Evolutionary conservation across 352 stramenopile species (phyloP), one percentile per base, ranked within the genome.

Genomic region (Phytophthora fragariae): DNA sequence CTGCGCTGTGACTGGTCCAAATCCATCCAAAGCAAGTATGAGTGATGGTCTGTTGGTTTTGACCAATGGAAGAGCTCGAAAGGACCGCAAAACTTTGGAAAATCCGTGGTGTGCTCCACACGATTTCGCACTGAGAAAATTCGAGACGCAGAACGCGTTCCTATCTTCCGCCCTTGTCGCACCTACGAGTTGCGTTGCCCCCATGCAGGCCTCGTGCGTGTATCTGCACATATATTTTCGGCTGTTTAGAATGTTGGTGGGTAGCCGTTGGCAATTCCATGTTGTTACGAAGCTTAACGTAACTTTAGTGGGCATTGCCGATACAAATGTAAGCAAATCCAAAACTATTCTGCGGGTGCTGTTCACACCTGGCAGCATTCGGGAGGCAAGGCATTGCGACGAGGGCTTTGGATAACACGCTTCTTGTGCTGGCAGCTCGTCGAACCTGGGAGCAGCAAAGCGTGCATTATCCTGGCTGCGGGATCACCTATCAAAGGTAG

Each of bases 131-230:
- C 24, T 76, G 68, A 76, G 72, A 75, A 63, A 66, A 31, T 64
- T 57, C 37, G 60, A 72, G 21, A 64, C 35, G 33, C 15, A 27
- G 57, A 19, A n/a, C 47, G 31, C 31, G 52, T 56, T 56, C 54
- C 27, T 24, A 70, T 68, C 60, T 73, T 73, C 46, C 57, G n/a
- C 33, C 55, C 56, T 50, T 75, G 62, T 79, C 67, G 54, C 72
- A 76, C 57, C 57, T 1, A 14, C 37, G 14, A 50, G 15, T 19
- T 49, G 41, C 41, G 41, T 50, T 50, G 41, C 14, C 41, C 41
- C 3, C 41, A 41, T 49, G 41, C 41, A 49, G 14, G 41, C n/a
- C 10, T 50, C 21, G 37, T 62, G 46, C 46, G n/a, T 37, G 64
- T 67, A 67, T 63, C 47, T 6, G 50, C 21, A 68, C 68, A 57